These are phyloP conservation scores for Massarina eburnea DNA, from an alignment of 2,329 filamentous ascomycete genomes.

Conservation along the genomic window DNA sequence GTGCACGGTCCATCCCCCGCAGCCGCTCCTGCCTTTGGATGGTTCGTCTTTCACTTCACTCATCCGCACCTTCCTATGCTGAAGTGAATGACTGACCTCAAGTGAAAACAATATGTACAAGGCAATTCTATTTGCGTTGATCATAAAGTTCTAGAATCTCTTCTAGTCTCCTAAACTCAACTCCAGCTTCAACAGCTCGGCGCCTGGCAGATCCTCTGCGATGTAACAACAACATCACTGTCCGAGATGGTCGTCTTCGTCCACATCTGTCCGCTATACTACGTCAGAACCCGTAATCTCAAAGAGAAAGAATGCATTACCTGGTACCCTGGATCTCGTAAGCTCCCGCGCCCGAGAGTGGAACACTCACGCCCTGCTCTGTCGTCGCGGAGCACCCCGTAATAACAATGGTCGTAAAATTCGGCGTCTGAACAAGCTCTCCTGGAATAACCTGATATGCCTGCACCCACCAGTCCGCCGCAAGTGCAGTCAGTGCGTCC, in stretches of 20 bases:
- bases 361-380: conserved; percentile 18
- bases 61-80: too few species aligned
- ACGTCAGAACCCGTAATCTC: conserved; percentile 1
- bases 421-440: conserved; percentile 22
- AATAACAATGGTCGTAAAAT: conserved; percentile 22
- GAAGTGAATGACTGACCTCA: too few species aligned
- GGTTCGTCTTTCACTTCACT: too few species aligned
- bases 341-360: conserved; percentile 18
- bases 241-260: conserved; percentile 23
- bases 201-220: background rate
- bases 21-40: too few species aligned
- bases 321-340: conserved; percentile 31
- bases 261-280: conserved; percentile 19
- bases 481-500: conserved; percentile 15
- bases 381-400: conserved; percentile 20
- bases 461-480: conserved; percentile 29
- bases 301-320: conserved; percentile 4
- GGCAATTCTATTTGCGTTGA: too few species aligned
- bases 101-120: too few species aligned
- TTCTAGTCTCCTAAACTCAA: background rate
- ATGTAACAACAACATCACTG: conserved; percentile 12
- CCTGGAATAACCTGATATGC: conserved; percentile 24
- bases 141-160: too few species aligned
- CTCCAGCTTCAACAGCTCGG: background rate
- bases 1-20: background rate